These are phyloP conservation scores for Bonnemaisonia californica DNA, from an alignment of 31 red algal genomes.

Conservation along the genomic window DNA sequence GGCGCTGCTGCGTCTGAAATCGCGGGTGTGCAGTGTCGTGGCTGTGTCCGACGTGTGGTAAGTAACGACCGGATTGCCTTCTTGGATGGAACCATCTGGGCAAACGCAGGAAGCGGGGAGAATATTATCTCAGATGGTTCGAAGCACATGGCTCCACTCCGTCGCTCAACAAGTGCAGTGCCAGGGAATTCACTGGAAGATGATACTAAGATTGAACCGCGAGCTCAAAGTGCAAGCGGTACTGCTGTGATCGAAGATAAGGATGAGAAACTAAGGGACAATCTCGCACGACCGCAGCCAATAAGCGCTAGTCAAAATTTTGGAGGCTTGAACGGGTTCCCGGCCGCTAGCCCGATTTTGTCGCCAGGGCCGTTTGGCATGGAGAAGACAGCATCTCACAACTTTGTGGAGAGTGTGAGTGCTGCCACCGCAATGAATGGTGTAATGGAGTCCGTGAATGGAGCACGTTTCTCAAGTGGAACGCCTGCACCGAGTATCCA, in stretches of 20 bases:
- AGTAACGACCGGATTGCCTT: constrained; percentile 64
- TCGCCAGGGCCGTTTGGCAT: not conserved
- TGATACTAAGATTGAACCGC: not conserved
- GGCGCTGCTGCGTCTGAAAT: constrained; percentile 46
- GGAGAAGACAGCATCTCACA: not conserved
- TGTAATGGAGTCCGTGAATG: not conserved
- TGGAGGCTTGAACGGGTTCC: not conserved
- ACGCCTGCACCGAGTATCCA: constrained; percentile 15
- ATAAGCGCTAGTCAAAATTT: not conserved
- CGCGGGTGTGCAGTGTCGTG: constrained; percentile 68
- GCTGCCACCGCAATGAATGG: not conserved
- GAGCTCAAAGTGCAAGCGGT: not conserved
- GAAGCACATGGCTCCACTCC: not conserved
- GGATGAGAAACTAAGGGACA: not conserved
- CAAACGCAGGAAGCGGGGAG: constrained; percentile 47
- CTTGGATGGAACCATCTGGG: constrained; percentile 89
- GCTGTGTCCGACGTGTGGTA: constrained; percentile 82
- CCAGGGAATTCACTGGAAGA: not conserved
- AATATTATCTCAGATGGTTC: constrained; percentile 29
- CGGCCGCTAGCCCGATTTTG: not conserved
- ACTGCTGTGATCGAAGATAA: not conserved
- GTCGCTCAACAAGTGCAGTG: not conserved
- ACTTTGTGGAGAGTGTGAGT: not conserved
- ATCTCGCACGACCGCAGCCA: not conserved
- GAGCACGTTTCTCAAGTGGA: not conserved